A percentile compares a stretch with the other conserved stretches of the same genome.
Evolutionary conservation across 768 basidiomycete species (phyloP).

Genomic region (Suillus subluteus): DNA sequence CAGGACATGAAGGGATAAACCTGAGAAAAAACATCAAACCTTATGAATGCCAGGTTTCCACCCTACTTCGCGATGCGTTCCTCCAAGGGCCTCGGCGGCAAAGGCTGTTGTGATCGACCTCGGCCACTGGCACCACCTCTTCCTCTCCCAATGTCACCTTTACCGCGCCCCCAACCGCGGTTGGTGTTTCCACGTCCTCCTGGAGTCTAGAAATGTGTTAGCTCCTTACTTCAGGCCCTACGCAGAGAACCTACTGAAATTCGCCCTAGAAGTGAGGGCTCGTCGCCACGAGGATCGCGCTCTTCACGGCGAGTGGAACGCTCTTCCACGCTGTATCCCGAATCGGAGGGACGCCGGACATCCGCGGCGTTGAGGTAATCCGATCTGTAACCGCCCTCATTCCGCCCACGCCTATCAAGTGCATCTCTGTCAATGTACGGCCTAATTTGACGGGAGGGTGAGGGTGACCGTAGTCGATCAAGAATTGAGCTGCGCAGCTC

Average conservation of each 20-base stretch:
- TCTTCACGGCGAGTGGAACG: not conserved
- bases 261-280: not conserved
- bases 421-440: not conserved
- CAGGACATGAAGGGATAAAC: not conserved
- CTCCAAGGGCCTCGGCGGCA: slow-evolving; percentile 24
- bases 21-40: not conserved
- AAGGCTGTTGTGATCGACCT: slow-evolving; percentile 19
- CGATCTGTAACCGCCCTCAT: not conserved
- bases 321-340: not conserved
- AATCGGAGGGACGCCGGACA: not conserved
- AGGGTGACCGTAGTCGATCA: not conserved
- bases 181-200: not conserved
- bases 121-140: slow-evolving; percentile 18
- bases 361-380: not conserved
- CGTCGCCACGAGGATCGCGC: not conserved
- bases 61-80: slow-evolving; percentile 24
- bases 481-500: not conserved
- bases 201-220: not conserved
- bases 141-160: slow-evolving; percentile 26
- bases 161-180: slow-evolving; percentile 20
- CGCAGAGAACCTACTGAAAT: not conserved
- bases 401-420: not conserved
- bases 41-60: not conserved
- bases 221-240: not conserved
- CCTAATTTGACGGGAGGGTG: not conserved